phyloP scores from a whole-genome alignment of 495 filamentous ascomycete species.

The Penicillium crystallinum region DNA sequence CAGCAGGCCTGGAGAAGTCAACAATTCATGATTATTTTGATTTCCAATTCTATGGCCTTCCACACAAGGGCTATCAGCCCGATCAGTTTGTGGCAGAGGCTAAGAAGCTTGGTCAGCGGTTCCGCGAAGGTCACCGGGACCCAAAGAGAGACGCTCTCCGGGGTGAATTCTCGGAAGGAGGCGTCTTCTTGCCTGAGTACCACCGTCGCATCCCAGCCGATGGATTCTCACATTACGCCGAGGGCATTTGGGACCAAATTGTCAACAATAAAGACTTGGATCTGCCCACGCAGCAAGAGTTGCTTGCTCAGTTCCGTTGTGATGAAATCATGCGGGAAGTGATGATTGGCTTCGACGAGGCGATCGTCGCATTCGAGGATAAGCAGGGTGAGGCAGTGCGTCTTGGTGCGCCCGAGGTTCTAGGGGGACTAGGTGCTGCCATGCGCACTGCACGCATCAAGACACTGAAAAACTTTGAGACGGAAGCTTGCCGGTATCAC shows the following conservation, averaged over 20 bases:
- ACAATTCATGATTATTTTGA: slow-evolving; percentile 96
- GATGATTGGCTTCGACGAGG: slow-evolving; percentile 73
- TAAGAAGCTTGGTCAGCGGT: slow-evolving; percentile 71
- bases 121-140: slow-evolving; percentile 71
- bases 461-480: slow-evolving; percentile 77
- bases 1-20: slow-evolving; percentile 78
- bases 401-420: slow-evolving; percentile 62
- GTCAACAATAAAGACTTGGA: slow-evolving; percentile 98
- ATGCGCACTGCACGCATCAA: slow-evolving; percentile 70
- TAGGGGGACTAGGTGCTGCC: slow-evolving; percentile 69
- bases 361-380: slow-evolving; percentile 79
- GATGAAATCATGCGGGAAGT: slow-evolving; percentile 92
- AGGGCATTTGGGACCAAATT: slow-evolving; percentile 96
- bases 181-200: slow-evolving; percentile 88
- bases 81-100: slow-evolving; percentile 85
- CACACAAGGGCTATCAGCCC: slow-evolving; percentile 93
- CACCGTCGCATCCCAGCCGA: slow-evolving; percentile 94
- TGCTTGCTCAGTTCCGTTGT: slow-evolving; percentile 94
- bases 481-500: slow-evolving; percentile 87
- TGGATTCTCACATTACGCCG: slow-evolving; percentile 86
- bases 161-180: slow-evolving; percentile 68
- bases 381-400: slow-evolving; percentile 69
- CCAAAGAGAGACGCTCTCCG: slow-evolving; percentile 46
- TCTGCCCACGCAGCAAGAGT: slow-evolving; percentile 91
- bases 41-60: slow-evolving; percentile 91